Base-by-base conservation (phyloP, 805 yeast species). In the Brettanomyces naardenensis region DNA sequence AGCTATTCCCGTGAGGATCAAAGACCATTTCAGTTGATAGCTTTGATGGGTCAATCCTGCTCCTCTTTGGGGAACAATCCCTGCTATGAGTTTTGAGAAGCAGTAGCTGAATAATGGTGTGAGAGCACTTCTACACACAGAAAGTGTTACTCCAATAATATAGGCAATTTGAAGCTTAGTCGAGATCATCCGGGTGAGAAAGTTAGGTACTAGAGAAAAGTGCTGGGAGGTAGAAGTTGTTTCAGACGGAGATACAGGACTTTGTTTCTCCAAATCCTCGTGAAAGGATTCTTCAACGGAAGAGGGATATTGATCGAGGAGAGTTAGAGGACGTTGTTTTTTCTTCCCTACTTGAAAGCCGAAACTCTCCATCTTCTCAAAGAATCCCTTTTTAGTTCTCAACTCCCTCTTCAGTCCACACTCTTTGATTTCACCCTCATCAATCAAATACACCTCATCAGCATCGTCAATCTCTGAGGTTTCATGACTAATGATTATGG, bases 401-500 rank as follows among this genome's bases (percentile, higher is more conserved):
- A 75, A 43, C 2, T 62, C 59, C 3, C 40, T 33, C 39, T 67
- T 65, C 5, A 30, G 36, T 0, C 80, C 83, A 6, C 33, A 27
- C 45, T 73, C 77, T 2, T 56, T 53, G 1, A 84, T 65, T 5
- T 36, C 14, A 0, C 96, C 96, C 33, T 70, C 54, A 25, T 76
- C 72, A 57, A 92, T 54, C 4, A 80, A 44, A 31, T 71, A 64
- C 1, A 89, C 75, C 37, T 59, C 56, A 50, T 86, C 95, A n/a
- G 65, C 60, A 2, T 61, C 50, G 0, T 61, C 58, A 14, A 90
- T 78, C 25, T 76, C 77, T 9, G 64, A 53, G 19, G 75, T 58
- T 31, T 88, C 87, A 57, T 92, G 99, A 0, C 96, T 83, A 36
- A 90, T 68, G 3, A 87, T 61, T 13, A 92, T 70, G 0, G 97